Evolutionary conservation across 108 stramenopile genomes (phyloP), one percentile per base, ranked within the genome.

Genomic region (Cylindrotheca closterium): DNA sequence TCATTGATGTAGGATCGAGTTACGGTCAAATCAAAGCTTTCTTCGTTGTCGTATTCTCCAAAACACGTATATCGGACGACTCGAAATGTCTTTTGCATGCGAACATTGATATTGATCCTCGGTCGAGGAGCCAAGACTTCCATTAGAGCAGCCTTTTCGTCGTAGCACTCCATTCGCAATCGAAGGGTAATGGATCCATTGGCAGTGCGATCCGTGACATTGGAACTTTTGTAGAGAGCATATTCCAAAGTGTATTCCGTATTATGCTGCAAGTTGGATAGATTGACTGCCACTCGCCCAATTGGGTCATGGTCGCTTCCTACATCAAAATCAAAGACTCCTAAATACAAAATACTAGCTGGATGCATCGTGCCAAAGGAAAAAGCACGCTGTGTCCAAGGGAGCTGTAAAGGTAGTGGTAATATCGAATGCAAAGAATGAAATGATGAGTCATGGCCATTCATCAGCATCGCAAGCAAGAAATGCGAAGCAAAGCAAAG

Each of bases 301-400:
- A 87, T 81, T 8, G 77, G 60, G 24, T 85, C 80, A 64, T 91
- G 89, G 22, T 18, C 50, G 1, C 29, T 53, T 0, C 78, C 73
- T 0, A 73, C 79, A 18, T 91, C 82, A 47, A 77, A 85, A 52
- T 86, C 86, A 49, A 83, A 71, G 3, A 87, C 86, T 24, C 72
- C 84, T 1, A 91, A 19, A 37, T 82, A 84, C 21, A 87, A 45
- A 31, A 70, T 66, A 32, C 71, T 68, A 30, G 79, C 70, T 15
- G 89, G 86, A 49, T 87, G 84, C 22, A 71, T 74, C 58, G 82
- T 84, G 15, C 71, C 66, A 22, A 91, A 83, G 19, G 67, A 60
- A 54, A 84, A 91, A 0, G 89, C 86, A 22, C 89, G 60, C 32
- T 81, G 74, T 3, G 84, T 79, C 89, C 89, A 91, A 23, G 84